phyloP scores from a whole-genome alignment of 2,329 filamentous ascomycete genomes.

The Waltergamsia citrina region DNA sequence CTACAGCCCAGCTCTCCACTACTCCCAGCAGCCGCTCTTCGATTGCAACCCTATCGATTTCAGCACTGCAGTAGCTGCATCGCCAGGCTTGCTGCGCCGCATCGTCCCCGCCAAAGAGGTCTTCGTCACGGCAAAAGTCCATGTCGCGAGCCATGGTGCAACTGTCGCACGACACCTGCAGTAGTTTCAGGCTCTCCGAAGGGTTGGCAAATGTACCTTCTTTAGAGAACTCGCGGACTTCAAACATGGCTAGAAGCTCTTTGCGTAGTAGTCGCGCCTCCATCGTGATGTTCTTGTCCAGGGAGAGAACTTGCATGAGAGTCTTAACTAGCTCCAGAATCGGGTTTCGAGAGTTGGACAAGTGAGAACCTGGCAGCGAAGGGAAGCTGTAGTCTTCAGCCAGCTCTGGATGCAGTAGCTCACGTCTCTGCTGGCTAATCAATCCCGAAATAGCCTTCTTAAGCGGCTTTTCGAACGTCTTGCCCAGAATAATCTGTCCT shows the following conservation, averaged over 20 bases:
- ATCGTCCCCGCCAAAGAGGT: conserved; percentile 44
- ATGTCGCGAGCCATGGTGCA: conserved; percentile 85
- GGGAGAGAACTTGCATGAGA: conserved; percentile 82
- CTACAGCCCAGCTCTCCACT: conserved; percentile 64
- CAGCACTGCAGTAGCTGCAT: conserved; percentile 65
- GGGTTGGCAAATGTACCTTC: conserved; percentile 87
- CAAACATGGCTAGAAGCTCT: conserved; percentile 81
- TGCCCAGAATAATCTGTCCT: conserved; percentile 59
- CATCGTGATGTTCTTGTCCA: conserved; percentile 84
- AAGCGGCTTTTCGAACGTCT: conserved; percentile 76
- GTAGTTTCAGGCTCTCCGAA: conserved; percentile 61
- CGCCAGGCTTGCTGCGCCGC: conserved; percentile 47
- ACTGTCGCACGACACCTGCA: conserved; percentile 75
- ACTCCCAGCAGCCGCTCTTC: conserved; percentile 75
- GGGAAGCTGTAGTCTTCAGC: conserved; percentile 84
- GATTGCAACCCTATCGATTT: conserved; percentile 69
- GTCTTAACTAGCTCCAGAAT: conserved; percentile 86
- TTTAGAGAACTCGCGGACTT: conserved; percentile 85
- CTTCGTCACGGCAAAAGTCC: conserved; percentile 85
- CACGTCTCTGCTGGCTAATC: conserved; percentile 78
- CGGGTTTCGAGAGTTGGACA: conserved; percentile 43
- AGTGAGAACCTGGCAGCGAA: conserved; percentile 61
- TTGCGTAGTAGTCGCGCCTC: conserved; percentile 84
- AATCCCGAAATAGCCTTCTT: conserved; percentile 80
- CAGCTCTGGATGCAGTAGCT: conserved; percentile 82